A percentile compares a stretch with the other conserved stretches of the same genome.
These are phyloP conservation scores for Sabuloglossum arenarium DNA, from an alignment of 495 filamentous ascomycete genomes.

Conservation along the genomic window DNA sequence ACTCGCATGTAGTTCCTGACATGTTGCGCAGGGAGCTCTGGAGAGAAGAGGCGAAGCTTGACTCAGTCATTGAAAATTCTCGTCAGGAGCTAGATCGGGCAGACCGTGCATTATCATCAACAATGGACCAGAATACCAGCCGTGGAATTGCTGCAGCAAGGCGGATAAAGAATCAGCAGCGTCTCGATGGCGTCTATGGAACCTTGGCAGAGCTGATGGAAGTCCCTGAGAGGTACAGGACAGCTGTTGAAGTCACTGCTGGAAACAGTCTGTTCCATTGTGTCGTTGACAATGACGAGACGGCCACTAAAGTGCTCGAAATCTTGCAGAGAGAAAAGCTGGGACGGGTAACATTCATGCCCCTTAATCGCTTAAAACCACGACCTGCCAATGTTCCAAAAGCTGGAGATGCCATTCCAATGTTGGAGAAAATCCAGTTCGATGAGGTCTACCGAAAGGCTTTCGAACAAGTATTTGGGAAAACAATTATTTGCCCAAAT, in stretches of 20 bases:
- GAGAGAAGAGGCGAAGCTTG: constrained; percentile 74
- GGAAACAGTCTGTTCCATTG: constrained; percentile 91
- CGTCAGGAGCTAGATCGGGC: constrained; percentile 51
- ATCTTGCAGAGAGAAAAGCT: constrained; percentile 56
- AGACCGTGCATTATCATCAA: constrained; percentile 53
- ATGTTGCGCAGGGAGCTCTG: constrained; percentile 38
- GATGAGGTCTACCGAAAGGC: constrained; percentile 60
- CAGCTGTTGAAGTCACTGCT: constrained; percentile 81
- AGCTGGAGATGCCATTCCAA: constrained; percentile 65
- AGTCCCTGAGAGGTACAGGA: constrained; percentile 65
- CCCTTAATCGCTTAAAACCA: constrained; percentile 55
- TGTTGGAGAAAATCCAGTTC: constrained; percentile 71
- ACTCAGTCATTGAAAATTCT: constrained; percentile 53
- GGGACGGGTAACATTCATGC: constrained; percentile 91
- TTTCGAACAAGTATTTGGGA: constrained; percentile 85
- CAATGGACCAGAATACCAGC: constrained; percentile 77
- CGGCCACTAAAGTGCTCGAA: constrained; percentile 61
- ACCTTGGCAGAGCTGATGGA: constrained; percentile 79
- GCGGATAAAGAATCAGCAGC: constrained; percentile 50
- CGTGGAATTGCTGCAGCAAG: constrained; percentile 67
- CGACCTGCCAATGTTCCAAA: constrained; percentile 55
- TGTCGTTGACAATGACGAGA: constrained; percentile 82
- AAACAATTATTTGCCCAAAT: constrained; percentile 84
- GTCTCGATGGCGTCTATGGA: constrained; percentile 77
- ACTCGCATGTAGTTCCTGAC: constrained; percentile 7